Conservation (phyloP, 2,329 filamentous ascomycete genomes). For the Aureobasidium sp. region DNA sequence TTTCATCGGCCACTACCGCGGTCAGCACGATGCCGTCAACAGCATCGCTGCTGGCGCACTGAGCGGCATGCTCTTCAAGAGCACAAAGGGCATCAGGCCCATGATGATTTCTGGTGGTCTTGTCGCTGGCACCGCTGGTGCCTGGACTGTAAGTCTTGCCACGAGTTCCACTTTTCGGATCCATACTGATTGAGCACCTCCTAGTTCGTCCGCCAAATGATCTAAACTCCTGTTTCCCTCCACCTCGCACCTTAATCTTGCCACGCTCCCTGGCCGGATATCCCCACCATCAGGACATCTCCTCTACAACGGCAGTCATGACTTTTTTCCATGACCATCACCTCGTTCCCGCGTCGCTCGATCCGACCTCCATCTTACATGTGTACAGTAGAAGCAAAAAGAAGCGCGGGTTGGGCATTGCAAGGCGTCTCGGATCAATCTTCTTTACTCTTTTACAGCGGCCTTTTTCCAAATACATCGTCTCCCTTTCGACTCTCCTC, state of each 20-base stretch:
- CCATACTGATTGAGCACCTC: background rate
- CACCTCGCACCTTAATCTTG: background rate
- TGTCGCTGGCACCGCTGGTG: slow-evolving; percentile 75
- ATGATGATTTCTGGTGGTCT: slow-evolving; percentile 94
- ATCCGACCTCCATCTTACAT: slow-evolving; percentile 2
- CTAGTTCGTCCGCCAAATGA: slow-evolving; percentile 8
- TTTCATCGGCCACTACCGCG: slow-evolving; percentile 67
- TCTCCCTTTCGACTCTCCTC: slow-evolving; percentile 2
- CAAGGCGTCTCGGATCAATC: slow-evolving; percentile 14
- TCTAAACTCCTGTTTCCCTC: background rate
- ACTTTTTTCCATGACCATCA: background rate
- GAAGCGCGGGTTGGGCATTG: slow-evolving; percentile 12
- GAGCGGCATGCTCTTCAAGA: slow-evolving; percentile 94
- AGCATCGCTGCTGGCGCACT: slow-evolving; percentile 77
- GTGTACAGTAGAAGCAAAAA: slow-evolving; percentile 14
- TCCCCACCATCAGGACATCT: background rate
- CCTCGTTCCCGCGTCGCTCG: background rate
- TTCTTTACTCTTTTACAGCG: slow-evolving; percentile 6
- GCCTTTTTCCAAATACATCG: slow-evolving; percentile 6
- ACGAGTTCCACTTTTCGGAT: too few relatives aligned
- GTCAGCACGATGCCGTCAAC: slow-evolving; percentile 86
- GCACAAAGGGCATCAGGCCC: slow-evolving; percentile 78
- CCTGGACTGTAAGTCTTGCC: slow-evolving; percentile 74
- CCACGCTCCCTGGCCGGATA: background rate
- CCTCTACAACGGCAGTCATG: background rate